Evolutionary conservation across 225 moss, liverwort and hornwort genomes (phyloP), one percentile per base, ranked within the genome.

Genomic region (Pseudisothecium myosuroides): DNA sequence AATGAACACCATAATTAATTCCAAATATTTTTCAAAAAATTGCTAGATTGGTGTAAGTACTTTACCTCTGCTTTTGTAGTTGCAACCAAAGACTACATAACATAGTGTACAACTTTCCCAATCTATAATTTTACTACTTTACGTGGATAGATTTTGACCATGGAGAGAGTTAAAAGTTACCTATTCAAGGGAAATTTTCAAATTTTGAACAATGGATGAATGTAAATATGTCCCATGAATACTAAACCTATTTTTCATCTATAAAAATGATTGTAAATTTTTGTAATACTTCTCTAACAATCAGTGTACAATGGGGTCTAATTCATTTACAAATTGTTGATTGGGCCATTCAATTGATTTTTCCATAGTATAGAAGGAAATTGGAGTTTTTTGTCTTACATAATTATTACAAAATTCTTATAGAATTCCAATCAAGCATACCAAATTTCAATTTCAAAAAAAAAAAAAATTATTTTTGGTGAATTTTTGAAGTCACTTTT

Each of bases 111-210:
- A 73, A 45, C 28, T 28, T 72, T 1, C 0, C 0, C 28, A 43
- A 43, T 45, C 10, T 45, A 45, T 45, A 17, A 39, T 27, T 17
- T 24, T 39, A 14, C 14, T 14, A 69, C 24, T 69, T 41, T 39
- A 3, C 1, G 15, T 71, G 1, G 26, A 71, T 41, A 71, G 41
- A 29, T 45, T 10, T 45, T 73, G 29, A 73, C 2, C 11, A 73
- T 11, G 1, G 4, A 43, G 28, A 45, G 0, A 72, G 0, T 29
- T 19, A 26, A 8, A 1, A 41, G 26, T 39, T 14, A 14, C 24
- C 24, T 14, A 69, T 41, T 39, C 3, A 39, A 69, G 8, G 14
- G 5, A 41, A 71, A 71, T 27, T 26, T 71, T 71, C 15, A 41
- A 43, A 71, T 41, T 72, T 21, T 43, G 9, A 72, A 72, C 1